Base-by-base conservation (phyloP, 2,329 filamentous ascomycete genomes). In the Sclerotiophoma versabilis region DNA sequence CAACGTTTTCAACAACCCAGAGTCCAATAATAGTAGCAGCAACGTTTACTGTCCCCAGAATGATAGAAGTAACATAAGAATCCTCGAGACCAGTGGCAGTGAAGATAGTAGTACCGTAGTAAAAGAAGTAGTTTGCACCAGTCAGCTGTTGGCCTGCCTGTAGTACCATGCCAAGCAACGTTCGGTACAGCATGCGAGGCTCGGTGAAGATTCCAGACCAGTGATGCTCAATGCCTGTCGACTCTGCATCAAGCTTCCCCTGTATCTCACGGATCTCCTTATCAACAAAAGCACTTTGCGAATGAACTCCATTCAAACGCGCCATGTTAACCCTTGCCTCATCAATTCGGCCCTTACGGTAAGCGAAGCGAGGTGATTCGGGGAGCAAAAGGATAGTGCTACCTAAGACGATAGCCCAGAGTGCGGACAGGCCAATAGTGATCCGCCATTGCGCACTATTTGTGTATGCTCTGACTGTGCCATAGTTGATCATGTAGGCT, bases 91-190 rank as follows among this genome's bases (percentile, higher is more conserved):
- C 76, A 3, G 74, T 76, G 2, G 74, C 70, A 6, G 64, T 50
- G 67, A 81, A 81, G 47, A 81, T 78, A 10, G 76, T 76, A 10
- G 77, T 80, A 2, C 78, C 78, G 59, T 80, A 81, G 70, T 80
- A 80, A 72, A 88, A 88, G 77, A 87, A 87, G 75, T 85, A 88
- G 75, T 88, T 88, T 58, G 84, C 85, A 42, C 87, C 87, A 2
- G 86, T 89, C 5, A 90, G 77, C 70, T 90, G 87, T 72, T 90
- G 87, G 11, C 86, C 83, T 33, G 84, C 82, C 72, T 89, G 85
- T 2, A 90, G 80, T 5, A 79, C 71, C 48, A 89, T 83, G 29
- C 87, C 87, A 0, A 90, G 78, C 0, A 84, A 48, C 1, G 85
- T 87, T 25, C 87, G 83, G 73, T 89, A 86, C 8, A 85, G 62